These are phyloP conservation scores for Clarireedia homoeocarpa DNA, from an alignment of 2,329 filamentous ascomycete species.

Conservation along the genomic window DNA sequence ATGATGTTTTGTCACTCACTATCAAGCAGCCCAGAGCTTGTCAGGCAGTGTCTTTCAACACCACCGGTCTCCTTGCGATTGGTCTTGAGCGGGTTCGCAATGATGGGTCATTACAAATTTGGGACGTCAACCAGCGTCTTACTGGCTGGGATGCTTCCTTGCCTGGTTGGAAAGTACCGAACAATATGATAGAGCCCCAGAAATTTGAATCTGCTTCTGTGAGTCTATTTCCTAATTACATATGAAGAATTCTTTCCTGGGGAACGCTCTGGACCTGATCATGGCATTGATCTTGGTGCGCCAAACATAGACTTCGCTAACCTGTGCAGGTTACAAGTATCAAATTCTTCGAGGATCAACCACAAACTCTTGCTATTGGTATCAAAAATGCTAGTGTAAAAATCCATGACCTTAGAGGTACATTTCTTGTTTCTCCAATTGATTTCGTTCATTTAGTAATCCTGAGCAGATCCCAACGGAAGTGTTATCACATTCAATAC, in stretches of 20 bases:
- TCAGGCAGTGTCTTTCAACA: conserved; percentile 75
- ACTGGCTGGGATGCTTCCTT: conserved; percentile 40
- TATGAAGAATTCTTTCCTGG: background rate
- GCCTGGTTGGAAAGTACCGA: conserved; percentile 35
- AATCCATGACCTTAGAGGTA: conserved; percentile 73
- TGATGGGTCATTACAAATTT: conserved; percentile 75
- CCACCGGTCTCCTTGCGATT: conserved; percentile 63
- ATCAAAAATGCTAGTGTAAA: conserved; percentile 68
- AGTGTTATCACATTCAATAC: conserved; percentile 54
- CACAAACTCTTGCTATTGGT: conserved; percentile 66
- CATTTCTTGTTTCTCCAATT: conserved; percentile 12
- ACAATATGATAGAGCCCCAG: conserved; percentile 39
- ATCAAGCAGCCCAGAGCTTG: conserved; percentile 71
- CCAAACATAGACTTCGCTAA: conserved; percentile 19
- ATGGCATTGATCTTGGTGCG: background rate
- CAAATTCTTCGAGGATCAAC: conserved; percentile 72
- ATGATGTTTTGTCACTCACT: conserved; percentile 55
- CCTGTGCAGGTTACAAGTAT: conserved; percentile 72
- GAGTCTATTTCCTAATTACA: background rate
- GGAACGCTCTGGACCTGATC: too few relatives aligned
- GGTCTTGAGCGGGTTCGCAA: conserved; percentile 75
- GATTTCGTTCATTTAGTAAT: background rate
- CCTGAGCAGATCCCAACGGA: conserved; percentile 38
- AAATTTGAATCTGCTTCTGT: conserved; percentile 40
- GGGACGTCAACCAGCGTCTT: conserved; percentile 60